A percentile compares a stretch with the other conserved stretches of the same genome.
These are phyloP conservation scores for Lizonia empirigonia DNA, from an alignment of 2,329 filamentous ascomycete genomes.

Conservation along the genomic window DNA sequence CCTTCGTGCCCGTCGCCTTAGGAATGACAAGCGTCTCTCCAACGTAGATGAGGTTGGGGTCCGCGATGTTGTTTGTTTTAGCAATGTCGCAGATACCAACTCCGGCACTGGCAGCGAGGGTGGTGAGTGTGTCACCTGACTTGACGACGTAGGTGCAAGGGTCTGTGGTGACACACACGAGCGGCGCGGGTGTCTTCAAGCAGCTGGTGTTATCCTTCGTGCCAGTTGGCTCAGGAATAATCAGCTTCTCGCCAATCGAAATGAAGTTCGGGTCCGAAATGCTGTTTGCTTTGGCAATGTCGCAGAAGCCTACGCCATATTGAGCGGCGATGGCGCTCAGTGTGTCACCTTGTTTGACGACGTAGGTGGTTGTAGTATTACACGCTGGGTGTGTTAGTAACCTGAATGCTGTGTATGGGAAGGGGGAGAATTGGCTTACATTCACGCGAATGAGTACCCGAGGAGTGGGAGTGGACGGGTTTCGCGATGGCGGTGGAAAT, in stretches of 20 bases:
- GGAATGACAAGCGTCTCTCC: constrained; percentile 13
- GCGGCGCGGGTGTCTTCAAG: too few relatives aligned
- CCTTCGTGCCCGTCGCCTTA: neutral
- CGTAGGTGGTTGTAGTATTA: neutral
- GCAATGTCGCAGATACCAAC: constrained; percentile 18
- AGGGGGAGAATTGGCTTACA: neutral
- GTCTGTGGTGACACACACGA: too few relatives aligned
- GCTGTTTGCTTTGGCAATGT: too few relatives aligned
- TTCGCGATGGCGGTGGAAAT: constrained; percentile 24
- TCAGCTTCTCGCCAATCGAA: too few relatives aligned
- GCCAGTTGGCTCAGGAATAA: too few relatives aligned
- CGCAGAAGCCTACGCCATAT: too few relatives aligned
- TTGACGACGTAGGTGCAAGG: neutral
- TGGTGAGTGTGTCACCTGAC: constrained; percentile 16
- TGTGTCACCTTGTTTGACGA: constrained; percentile 9
- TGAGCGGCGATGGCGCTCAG: constrained; percentile 12
- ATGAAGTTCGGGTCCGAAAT: too few relatives aligned
- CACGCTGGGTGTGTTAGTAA: neutral
- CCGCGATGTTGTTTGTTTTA: constrained; percentile 7
- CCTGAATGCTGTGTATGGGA: neutral
- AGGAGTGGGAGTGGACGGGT: constrained; percentile 20
- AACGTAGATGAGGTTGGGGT: constrained; percentile 6
- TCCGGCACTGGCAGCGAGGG: constrained; percentile 2
- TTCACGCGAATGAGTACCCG: neutral
- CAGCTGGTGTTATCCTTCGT: too few relatives aligned